Evolutionary conservation across 2,329 filamentous ascomycete genomes (phyloP).

Genomic region (Neonectria faginata): DNA sequence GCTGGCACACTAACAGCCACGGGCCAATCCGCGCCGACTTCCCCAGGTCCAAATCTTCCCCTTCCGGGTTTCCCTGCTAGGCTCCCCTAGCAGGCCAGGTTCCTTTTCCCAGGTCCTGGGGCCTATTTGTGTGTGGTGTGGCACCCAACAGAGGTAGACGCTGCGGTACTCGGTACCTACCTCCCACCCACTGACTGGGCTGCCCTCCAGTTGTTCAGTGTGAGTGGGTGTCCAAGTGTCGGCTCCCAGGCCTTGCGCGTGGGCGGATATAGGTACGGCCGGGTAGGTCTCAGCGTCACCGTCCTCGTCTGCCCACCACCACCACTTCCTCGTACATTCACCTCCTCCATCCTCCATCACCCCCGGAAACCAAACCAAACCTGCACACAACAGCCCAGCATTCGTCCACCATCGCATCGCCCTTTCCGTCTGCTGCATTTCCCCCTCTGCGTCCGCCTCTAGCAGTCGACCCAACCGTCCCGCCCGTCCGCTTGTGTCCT

Average conservation of each 20-base stretch:
- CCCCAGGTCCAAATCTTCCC: conserved; percentile 46
- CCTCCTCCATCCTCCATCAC: conserved; percentile 29
- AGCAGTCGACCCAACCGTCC: conserved; percentile 39
- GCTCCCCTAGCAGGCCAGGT: conserved; percentile 33
- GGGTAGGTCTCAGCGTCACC: conserved; percentile 43
- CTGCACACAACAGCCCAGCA: conserved; percentile 26
- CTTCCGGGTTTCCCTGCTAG: conserved; percentile 37
- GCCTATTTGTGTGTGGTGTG: conserved; percentile 12
- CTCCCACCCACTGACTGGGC: neutral
- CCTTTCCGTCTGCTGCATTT: conserved; percentile 25
- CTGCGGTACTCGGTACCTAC: neutral
- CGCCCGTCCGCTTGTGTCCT: conserved; percentile 40
- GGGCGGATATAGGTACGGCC: conserved; percentile 46
- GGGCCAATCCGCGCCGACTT: conserved; percentile 44
- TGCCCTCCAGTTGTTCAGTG: neutral
- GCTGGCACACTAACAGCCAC: conserved; percentile 43
- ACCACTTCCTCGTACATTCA: conserved; percentile 39
- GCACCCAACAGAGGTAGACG: neutral
- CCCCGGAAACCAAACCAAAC: conserved; percentile 16
- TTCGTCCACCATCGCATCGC: conserved; percentile 6
- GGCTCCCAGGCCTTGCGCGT: conserved; percentile 15
- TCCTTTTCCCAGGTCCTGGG: conserved; percentile 34
- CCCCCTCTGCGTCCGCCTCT: conserved; percentile 27
- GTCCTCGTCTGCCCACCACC: conserved; percentile 36
- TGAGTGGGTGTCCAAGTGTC: no score